Conservation (phyloP, 75 land plant genomes). For the Pinus albicaulis region DNA sequence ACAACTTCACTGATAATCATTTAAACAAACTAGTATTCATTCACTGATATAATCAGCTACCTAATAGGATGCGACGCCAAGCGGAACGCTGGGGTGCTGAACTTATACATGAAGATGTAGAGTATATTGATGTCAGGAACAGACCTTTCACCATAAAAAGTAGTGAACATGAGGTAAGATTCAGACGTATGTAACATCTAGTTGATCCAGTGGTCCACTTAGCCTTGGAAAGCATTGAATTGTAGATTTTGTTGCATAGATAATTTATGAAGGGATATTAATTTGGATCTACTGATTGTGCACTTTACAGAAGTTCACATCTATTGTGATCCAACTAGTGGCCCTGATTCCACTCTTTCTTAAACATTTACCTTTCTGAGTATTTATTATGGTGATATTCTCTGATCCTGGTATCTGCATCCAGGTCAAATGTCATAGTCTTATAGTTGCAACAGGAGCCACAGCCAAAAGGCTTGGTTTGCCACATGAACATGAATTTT, state of each 20-base stretch:
- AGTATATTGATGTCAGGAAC: conserved; percentile 66
- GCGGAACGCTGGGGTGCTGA: conserved; percentile 99
- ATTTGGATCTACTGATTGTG: background rate
- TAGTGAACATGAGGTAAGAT: conserved; percentile 80
- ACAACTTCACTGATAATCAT: background rate
- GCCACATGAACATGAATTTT: conserved; percentile 96
- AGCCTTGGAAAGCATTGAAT: background rate
- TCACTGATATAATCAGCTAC: conserved; percentile 8
- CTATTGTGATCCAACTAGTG: background rate
- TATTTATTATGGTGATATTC: conserved; percentile 1
- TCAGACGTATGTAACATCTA: background rate
- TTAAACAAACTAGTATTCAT: conserved; percentile 4
- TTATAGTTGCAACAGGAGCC: conserved; percentile 92
- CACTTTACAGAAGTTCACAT: background rate
- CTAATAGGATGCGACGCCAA: conserved; percentile 81
- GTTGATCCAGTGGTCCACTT: background rate
- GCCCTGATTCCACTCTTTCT: background rate
- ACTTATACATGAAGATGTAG: conserved; percentile 89
- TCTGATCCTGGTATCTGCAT: background rate
- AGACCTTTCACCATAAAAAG: conserved; percentile 82
- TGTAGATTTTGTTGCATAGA: background rate
- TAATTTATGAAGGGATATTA: background rate
- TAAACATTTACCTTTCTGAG: background rate
- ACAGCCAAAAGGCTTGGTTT: conserved; percentile 84
- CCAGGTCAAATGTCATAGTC: conserved; percentile 87